Percentiles rank a stretch among this genome's conserved stretches.
These are phyloP conservation scores for Fragaria ananassa DNA, from an alignment of 306 rosid genomes.

Conservation along the genomic window DNA sequence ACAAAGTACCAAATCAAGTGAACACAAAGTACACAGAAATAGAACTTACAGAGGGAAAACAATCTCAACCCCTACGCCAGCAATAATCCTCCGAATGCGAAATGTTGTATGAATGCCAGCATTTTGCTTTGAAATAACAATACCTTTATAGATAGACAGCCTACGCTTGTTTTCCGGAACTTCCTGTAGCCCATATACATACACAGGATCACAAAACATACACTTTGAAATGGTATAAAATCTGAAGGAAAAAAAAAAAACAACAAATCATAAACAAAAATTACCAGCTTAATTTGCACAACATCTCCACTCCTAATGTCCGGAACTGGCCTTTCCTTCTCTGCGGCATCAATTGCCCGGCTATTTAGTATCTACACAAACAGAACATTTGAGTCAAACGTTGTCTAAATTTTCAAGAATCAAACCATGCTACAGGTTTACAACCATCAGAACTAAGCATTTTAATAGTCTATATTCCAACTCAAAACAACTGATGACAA, in stretches of 20 bases:
- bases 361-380: slow-evolving; percentile 64
- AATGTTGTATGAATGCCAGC: slow-evolving; percentile 95
- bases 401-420: neutral
- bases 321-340: slow-evolving; percentile 69
- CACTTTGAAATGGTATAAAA: neutral
- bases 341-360: slow-evolving; percentile 79
- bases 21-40: neutral
- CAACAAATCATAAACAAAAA: neutral
- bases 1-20: neutral
- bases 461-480: neutral
- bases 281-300: slow-evolving; percentile 87
- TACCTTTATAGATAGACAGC: slow-evolving; percentile 80
- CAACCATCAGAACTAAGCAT: neutral
- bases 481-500: neutral
- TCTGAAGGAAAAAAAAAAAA: neutral
- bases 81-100: slow-evolving; percentile 84
- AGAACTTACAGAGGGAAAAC: slow-evolving; percentile 82
- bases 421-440: neutral
- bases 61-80: slow-evolving; percentile 93
- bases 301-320: slow-evolving; percentile 84
- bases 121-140: slow-evolving; percentile 89
- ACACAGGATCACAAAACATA: slow-evolving; percentile 25
- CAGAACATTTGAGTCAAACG: slow-evolving; percentile 8
- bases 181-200: slow-evolving; percentile 51
- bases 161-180: slow-evolving; percentile 95